Evolutionary conservation across 352 stramenopile species (phyloP), one percentile per base, ranked within the genome.

Genomic region (Phytopythium cucurbitacearum): DNA sequence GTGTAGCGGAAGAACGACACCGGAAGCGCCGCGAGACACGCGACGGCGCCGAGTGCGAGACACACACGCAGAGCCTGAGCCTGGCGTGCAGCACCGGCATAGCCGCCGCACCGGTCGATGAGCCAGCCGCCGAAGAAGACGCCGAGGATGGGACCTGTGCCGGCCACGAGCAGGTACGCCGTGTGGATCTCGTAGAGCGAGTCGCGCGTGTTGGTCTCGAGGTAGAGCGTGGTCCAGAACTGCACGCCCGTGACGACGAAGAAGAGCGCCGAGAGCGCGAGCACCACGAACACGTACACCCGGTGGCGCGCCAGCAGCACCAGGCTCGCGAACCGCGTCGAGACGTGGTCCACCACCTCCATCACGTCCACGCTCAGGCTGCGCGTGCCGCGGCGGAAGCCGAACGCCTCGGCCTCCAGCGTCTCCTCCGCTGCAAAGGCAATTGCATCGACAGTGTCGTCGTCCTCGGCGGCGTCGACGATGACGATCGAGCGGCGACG

Each of bases 91-190:
- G 81, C 57, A 0, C 83, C 79, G 13, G 80, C 77, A 50, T 93
- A 93, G 28, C 83, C 83, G 12, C 83, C 83, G 38, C 79, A 85
- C 38, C 80, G 70, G 57, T 94, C 83, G 52, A 94, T 89, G 47
- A 90, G 76, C 74, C 80, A 90, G 32, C 83, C 83, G 46, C 83
- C 83, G 40, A 94, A 94, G 56, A 94, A 90, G n/a, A 94, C 79
- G 42, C 83, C 83, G 45, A 90, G 71, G 55, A 93, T 87, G 32
- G 83, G 83, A 0, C 83, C 83, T 5, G 83, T 90, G 44, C 80
- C 83, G 40, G 68, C 85, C 33, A 91, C 81, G 42, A 94, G 41
- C 8, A 94, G 59, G 55, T 91, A 94, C 35, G 80, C 53, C 38
- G 76, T 48, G 51, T 93, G 82, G 59, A 93, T 91, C 48, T 80